A percentile compares a stretch with the other conserved stretches of the same genome.
Evolutionary conservation across 352 stramenopile species (phyloP).

Genomic region (Poterioochromonas sp.): DNA sequence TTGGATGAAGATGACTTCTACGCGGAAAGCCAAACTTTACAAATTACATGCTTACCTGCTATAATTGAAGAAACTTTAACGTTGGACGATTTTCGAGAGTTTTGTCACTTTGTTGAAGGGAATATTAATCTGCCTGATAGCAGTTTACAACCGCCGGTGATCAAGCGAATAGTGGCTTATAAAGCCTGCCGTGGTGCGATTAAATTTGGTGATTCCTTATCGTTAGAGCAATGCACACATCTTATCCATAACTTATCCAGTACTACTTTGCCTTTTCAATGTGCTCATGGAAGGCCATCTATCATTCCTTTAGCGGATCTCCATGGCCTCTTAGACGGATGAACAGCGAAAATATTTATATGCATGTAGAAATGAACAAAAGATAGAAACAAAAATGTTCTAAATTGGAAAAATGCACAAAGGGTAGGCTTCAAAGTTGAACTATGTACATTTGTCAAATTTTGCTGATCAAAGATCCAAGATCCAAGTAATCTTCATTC

Average conservation of each 20-base stretch:
- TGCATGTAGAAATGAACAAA: no score
- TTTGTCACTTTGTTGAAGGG: background rate
- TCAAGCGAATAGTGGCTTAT: background rate
- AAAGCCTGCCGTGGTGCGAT: background rate
- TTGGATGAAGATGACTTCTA: no score
- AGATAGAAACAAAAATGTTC: no score
- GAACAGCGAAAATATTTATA: no score
- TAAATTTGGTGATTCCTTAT: background rate
- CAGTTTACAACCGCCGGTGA: background rate
- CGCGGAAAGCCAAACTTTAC: no score
- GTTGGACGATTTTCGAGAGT: background rate
- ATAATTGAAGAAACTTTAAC: background rate
- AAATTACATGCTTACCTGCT: no score
- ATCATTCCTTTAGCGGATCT: background rate
- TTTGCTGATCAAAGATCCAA: no score
- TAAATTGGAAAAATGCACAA: no score
- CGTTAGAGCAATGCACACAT: background rate
- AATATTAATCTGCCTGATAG: background rate
- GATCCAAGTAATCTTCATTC: no score
- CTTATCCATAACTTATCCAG: background rate
- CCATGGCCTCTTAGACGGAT: background rate
- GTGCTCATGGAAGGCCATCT: conserved; percentile 12
- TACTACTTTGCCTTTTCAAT: background rate
- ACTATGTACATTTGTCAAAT: no score
- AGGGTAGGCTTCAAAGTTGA: no score